Base-by-base conservation (phyloP, 2,329 filamentous ascomycete genomes). In the Talaromyces sp. region DNA sequence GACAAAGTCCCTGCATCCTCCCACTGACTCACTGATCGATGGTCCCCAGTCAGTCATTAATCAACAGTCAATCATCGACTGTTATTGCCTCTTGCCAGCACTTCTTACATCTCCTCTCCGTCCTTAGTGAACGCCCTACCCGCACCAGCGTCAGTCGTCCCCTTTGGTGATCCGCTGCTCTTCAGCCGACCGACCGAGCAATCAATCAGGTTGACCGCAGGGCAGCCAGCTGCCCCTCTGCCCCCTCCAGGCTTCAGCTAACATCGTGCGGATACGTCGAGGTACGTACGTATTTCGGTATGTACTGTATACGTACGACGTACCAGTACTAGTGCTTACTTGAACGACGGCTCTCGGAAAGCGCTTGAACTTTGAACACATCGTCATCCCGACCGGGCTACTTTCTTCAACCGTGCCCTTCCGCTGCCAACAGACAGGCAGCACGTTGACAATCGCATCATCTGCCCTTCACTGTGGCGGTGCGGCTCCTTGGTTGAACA, bases 391-490 rank as follows among this genome's bases (percentile, higher is more conserved):
- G 52, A 39, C 33, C 52, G 19, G 37, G 31, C 52, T 37, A n/a
- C 33, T 19, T 22, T 56, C 33, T 37, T 37, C 31, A 22, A 37
- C 52, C 10, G 13, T 31, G 2, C 25, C 25, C 47, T 49, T 31
- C 27, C 49, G 49, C 27, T 10, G 25, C n/a, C 9, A 41, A 41
- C 35, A 27, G 11, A 11, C 47, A 50, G 19, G 9, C 11, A 25
- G 15, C 56, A 45, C 15, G 7, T 37, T 35, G 33, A 9, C 37
- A 15, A 35, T 45, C 37, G 27, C 58, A 45, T 61, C 41, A n/a
- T 17, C 43, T 61, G 58, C 41, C 17, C n/a, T n/a, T 9, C 41
- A 41, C 57, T 65, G 63, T 65, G 63, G 63, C 63, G 56, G 63
- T 65, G 63, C 63, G 25, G 62, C 47, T 60, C 37, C 37, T 49